Base-by-base conservation (phyloP, 1,284 basidiomycete genomes). In the Apiotrichum veenhuisii region DNA sequence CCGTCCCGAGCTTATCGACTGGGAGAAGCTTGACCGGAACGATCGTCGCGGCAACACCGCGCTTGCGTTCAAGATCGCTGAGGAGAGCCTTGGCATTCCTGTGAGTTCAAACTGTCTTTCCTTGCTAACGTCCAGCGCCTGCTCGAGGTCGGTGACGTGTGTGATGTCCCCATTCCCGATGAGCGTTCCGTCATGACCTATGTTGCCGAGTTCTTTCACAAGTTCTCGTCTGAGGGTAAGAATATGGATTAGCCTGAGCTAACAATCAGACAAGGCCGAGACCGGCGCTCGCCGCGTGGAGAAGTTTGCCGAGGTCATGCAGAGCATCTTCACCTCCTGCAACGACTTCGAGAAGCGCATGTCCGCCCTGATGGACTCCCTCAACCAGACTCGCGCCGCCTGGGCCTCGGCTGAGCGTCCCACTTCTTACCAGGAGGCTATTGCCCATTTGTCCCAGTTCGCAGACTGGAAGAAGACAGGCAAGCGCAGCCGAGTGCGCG, bases 271-370 rank as follows among this genome's bases (percentile, higher is more conserved):
- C 68, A 93, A 97, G 76, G 88, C 90, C 7, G 92, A 97, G 72
- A 96, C 91, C 0, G 92, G 93, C 20, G 90, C 91, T 2, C 84
- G 94, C 46, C 84, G 95, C 17, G 89, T 98, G 0, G 91, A 93
- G 71, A 95, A 95, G 71, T 98, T 98, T 69, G 92, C 91, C 1
- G 91, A 97, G 64, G 84, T 96, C 59, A 92, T 97, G 88, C 89
- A 90, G 52, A 72, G 76, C 41, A 71, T 80, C 23, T 78, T 77
- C 78, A 72, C 45, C 1, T 40, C 62, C 11, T 55, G 62, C 22
- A 93, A 93, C 68, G 94, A 98, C 74, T 98, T 98, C 70, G 94
- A 98, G 71, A 82, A 87, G n/a, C 87, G 94, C 43, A 87, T 88
- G 66, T 43, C 62, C 5, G 49, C 62, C 44, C 81, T 93, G 7